Evolutionary conservation across 2,329 filamentous ascomycete species (phyloP).

Genomic region (Aureobasidium namibiae): DNA sequence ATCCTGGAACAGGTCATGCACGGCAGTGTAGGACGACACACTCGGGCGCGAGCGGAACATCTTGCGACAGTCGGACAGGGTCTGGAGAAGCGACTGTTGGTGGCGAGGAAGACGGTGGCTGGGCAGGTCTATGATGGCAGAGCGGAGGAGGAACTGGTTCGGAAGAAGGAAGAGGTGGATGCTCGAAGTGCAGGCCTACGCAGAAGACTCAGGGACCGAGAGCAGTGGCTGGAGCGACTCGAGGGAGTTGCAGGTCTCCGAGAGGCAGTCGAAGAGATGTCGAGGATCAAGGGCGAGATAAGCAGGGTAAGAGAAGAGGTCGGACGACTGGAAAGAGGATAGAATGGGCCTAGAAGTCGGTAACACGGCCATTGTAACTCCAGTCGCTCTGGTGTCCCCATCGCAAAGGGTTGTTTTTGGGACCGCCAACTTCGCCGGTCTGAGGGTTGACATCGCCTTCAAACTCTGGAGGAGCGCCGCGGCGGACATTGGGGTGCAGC

Average conservation of each 20-base stretch:
- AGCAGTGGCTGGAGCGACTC: conserved; percentile 9
- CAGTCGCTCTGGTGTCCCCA: conserved; percentile 75
- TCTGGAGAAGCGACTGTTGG: conserved; percentile 32
- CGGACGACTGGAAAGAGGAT: conserved; percentile 20
- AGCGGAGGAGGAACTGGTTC: conserved; percentile 16
- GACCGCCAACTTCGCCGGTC: conserved; percentile 91
- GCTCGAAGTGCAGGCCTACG: background rate
- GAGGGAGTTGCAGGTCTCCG: background rate
- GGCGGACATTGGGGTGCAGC: conserved; percentile 61
- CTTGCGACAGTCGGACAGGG: conserved; percentile 34
- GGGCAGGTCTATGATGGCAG: conserved; percentile 18
- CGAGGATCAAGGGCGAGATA: conserved; percentile 26
- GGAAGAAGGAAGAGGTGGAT: conserved; percentile 1
- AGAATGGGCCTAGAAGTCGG: conserved; percentile 59
- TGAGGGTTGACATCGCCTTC: conserved; percentile 84
- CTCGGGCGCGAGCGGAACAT: conserved; percentile 36
- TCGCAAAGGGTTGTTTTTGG: conserved; percentile 90
- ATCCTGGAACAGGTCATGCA: conserved; percentile 41
- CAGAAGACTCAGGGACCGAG: conserved; percentile 4
- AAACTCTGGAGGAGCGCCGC: conserved; percentile 82
- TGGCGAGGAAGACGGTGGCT: conserved; percentile 23
- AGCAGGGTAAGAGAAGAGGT: conserved; percentile 26
- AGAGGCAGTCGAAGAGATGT: conserved; percentile 10
- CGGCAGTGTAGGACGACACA: conserved; percentile 34
- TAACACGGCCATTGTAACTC: conserved; percentile 92